These are phyloP conservation scores for Neolentinus lepideus DNA, from an alignment of 1,284 basidiomycete species.

Conservation along the genomic window DNA sequence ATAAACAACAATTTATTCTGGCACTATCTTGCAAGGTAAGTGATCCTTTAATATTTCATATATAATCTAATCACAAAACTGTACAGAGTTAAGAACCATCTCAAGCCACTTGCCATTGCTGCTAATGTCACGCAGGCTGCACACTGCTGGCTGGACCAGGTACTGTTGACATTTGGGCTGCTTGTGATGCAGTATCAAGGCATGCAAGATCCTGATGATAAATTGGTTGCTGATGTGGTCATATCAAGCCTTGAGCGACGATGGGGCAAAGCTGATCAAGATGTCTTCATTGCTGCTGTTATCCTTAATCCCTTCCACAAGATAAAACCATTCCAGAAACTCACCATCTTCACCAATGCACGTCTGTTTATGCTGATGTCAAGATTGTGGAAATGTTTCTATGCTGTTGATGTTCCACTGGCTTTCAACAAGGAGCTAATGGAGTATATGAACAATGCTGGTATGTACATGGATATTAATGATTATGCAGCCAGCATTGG, in stretches of 20 bases:
- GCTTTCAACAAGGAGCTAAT: no score
- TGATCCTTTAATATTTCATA: slow-evolving; percentile 9
- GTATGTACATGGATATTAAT: no score
- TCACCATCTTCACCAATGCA: not conserved
- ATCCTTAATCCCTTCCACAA: slow-evolving; percentile 18
- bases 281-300: slow-evolving; percentile 26
- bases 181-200: slow-evolving; percentile 6
- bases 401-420: not conserved
- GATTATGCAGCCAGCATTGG: no score
- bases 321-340: not conserved
- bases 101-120: slow-evolving; percentile 20
- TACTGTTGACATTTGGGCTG: slow-evolving; percentile 14
- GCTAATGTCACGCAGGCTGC: slow-evolving; percentile 18
- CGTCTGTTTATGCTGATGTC: not conserved
- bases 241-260: slow-evolving; percentile 21
- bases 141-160: slow-evolving; percentile 14
- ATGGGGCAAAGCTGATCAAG: slow-evolving; percentile 27
- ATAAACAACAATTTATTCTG: slow-evolving; percentile 7
- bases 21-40: slow-evolving; percentile 6
- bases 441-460: no score
- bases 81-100: slow-evolving; percentile 15
- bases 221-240: slow-evolving; percentile 5
- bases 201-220: not conserved
- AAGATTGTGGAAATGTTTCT: not conserved
- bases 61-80: not conserved